phyloP scores from a whole-genome alignment of 345 rosid genomes.

The Salix koriyanagi region DNA sequence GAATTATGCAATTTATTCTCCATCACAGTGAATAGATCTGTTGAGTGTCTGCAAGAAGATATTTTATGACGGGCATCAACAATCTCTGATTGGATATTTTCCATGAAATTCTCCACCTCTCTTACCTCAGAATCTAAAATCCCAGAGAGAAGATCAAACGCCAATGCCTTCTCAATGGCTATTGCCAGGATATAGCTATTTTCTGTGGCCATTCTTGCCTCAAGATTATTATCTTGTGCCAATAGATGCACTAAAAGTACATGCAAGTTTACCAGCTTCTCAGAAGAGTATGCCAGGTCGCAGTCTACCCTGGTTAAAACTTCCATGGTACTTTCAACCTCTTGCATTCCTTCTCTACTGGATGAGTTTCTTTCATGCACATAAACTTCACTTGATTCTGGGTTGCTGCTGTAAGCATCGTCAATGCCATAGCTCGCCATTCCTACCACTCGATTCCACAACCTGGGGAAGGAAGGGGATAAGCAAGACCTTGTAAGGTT shows the following conservation, averaged over 20 bases:
- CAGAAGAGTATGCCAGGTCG: conserved; percentile 49
- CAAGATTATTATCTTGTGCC: conserved; percentile 59
- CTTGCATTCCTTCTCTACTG: conserved; percentile 32
- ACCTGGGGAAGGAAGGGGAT: conserved; percentile 3
- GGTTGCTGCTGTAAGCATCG: background rate
- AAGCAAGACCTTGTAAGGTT: background rate
- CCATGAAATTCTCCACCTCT: conserved; percentile 67
- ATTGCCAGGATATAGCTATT: conserved; percentile 34
- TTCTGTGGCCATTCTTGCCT: conserved; percentile 37
- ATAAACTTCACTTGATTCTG: conserved; percentile 12
- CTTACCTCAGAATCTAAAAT: conserved; percentile 75
- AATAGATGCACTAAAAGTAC: conserved; percentile 70
- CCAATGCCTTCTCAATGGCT: conserved; percentile 64
- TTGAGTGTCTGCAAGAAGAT: conserved; percentile 53
- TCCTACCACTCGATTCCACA: conserved; percentile 18
- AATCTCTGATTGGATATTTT: conserved; percentile 53
- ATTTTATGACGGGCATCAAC: conserved; percentile 55
- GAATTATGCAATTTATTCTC: conserved; percentile 57
- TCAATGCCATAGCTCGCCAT: conserved; percentile 15
- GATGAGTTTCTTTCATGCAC: conserved; percentile 20
- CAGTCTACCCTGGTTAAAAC: conserved; percentile 43
- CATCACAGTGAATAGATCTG: conserved; percentile 26
- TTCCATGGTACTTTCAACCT: conserved; percentile 37
- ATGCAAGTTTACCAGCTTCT: conserved; percentile 66
- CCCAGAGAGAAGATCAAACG: conserved; percentile 62